phyloP scores from a whole-genome alignment of 2,329 filamentous ascomycete genomes.

The Pleomassaria siparia region DNA sequence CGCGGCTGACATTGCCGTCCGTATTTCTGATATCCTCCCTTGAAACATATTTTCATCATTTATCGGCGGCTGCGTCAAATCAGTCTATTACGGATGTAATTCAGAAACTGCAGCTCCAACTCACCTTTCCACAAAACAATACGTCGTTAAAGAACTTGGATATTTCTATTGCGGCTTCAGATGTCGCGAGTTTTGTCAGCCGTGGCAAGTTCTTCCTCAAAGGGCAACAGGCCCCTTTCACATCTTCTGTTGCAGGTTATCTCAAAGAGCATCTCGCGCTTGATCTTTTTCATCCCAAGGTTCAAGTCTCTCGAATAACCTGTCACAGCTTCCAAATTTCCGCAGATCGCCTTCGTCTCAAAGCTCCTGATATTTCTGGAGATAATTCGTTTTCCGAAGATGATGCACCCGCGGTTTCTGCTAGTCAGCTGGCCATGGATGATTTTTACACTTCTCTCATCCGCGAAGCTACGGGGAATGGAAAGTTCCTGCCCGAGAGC shows the following conservation, averaged over 20 bases:
- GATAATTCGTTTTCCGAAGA: slow-evolving; percentile 29
- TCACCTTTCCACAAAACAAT: slow-evolving; percentile 34
- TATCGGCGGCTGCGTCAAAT: slow-evolving; percentile 46
- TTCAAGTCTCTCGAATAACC: slow-evolving; percentile 45
- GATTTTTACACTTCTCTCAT: slow-evolving; percentile 35
- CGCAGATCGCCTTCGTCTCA: slow-evolving; percentile 44
- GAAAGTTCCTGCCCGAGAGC: slow-evolving; percentile 31
- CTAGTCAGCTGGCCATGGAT: slow-evolving; percentile 34
- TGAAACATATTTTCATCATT: slow-evolving; percentile 60
- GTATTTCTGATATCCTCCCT: slow-evolving; percentile 49
- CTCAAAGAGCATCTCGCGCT: slow-evolving; percentile 46
- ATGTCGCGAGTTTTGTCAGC: slow-evolving; percentile 40
- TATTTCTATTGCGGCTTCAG: slow-evolving; percentile 45
- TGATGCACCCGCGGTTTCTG: slow-evolving; percentile 28
- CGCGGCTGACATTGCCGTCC: slow-evolving; percentile 48
- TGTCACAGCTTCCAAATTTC: slow-evolving; percentile 47
- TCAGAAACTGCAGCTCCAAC: slow-evolving; percentile 38
- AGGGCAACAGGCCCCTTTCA: slow-evolving; percentile 37
- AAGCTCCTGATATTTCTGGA: slow-evolving; percentile 26
- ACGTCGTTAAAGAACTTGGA: slow-evolving; percentile 46
- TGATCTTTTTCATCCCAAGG: slow-evolving; percentile 41
- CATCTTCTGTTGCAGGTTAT: slow-evolving; percentile 43
- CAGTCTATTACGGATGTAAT: slow-evolving; percentile 35
- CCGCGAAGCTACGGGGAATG: slow-evolving; percentile 35
- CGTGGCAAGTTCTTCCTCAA: slow-evolving; percentile 26